A percentile compares a stretch with the other conserved stretches of the same genome.
Evolutionary conservation across 2,329 filamentous ascomycete species (phyloP).

Genomic region (Hypoxylon sp.): DNA sequence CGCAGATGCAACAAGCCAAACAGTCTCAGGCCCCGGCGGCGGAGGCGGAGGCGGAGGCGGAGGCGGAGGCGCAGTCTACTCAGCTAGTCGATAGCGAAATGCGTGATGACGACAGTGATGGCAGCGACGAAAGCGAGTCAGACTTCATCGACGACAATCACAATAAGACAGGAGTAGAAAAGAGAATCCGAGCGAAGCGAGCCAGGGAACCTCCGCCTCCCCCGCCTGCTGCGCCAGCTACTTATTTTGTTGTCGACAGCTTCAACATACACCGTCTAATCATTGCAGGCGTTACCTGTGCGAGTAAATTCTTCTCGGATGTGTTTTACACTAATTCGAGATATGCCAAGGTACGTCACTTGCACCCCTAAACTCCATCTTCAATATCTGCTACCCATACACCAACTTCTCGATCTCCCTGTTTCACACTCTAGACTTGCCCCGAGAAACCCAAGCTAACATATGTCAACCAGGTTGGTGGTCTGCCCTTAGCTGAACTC

Average conservation of each 20-base stretch:
- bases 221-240: constrained; percentile 55
- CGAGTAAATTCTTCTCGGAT: constrained; percentile 99
- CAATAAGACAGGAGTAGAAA: constrained; percentile 54
- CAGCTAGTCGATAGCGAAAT: constrained; percentile 53
- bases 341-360: constrained; percentile 88
- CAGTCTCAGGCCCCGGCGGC: constrained; percentile 21
- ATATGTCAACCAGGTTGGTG: constrained; percentile 78
- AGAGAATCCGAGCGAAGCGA: constrained; percentile 46
- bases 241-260: constrained; percentile 93
- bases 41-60: constrained; percentile 19
- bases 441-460: constrained; percentile 37
- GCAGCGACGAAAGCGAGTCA: constrained; percentile 54
- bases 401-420: neutral
- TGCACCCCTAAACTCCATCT: neutral
- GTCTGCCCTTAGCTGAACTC: constrained; percentile 88
- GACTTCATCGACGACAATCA: constrained; percentile 64
- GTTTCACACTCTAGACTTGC: neutral
- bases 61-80: constrained; percentile 12
- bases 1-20: constrained; percentile 53
- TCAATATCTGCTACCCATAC: neutral
- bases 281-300: constrained; percentile 96
- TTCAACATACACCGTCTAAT: constrained; percentile 98
- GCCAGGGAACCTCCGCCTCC: constrained; percentile 31
- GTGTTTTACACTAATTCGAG: constrained; percentile 99
- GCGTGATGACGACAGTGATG: constrained; percentile 51